Base-by-base conservation (phyloP, 805 yeast species). In the Starmerella apis region DNA sequence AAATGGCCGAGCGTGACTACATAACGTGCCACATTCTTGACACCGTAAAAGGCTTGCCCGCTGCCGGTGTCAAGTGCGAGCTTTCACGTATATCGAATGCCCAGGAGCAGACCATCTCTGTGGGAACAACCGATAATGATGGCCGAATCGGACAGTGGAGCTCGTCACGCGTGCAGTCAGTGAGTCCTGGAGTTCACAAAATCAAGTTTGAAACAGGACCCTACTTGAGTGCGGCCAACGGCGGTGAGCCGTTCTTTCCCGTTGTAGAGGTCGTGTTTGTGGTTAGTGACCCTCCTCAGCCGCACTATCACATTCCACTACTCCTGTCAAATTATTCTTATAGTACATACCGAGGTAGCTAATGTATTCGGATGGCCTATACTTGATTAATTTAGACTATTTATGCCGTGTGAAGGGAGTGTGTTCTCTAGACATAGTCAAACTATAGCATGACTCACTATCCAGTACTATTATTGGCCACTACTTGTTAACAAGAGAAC, bases 21-120 rank as follows among this genome's bases (percentile, higher is more conserved):
- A 77, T 87, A 35, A 87, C 96, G 2, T 88, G 96, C 68, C 97
- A 88, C 64, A 77, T 88, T 9, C 71, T 88, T 20, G 95, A 88
- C 61, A 87, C 96, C 6, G 80, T 83, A 9, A 66, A 72, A 7
- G 97, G 97, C 0, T 74, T 71, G 52, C 97, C 97, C 0, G 96
- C 95, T 1, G 63, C 68, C 0, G 73, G 72, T n/a, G 88, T 88
- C n/a, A 67, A 72, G 2, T 85, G 92, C 61, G 79, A 79, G 25
- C 53, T 63, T 22, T 49, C 54, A 46, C 22, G 56, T 36, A 39
- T 66, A 38, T 42, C 63, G 50, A 33, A 58, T 55, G 47, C 52
- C 56, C 9, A 61, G 65, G 81, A 57, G 33, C 24, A 32, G 14
- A 48, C 36, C 3, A 74, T 87, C 59, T 94, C 87, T 2, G 66